These are phyloP conservation scores for Onygenales sp. DNA, from an alignment of 2,329 filamentous ascomycete species.

Conservation along the genomic window DNA sequence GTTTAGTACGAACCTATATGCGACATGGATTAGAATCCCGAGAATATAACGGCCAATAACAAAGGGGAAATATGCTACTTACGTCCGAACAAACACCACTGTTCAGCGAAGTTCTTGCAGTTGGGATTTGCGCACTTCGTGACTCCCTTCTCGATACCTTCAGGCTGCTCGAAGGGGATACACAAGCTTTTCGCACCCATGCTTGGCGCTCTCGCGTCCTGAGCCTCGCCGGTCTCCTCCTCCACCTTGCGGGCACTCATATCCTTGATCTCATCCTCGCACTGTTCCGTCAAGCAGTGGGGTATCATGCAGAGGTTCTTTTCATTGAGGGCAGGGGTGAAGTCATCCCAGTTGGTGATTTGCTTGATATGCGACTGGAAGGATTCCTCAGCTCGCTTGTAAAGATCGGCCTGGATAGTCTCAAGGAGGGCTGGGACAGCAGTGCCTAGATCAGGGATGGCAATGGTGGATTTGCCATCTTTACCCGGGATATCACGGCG, in stretches of 20 bases:
- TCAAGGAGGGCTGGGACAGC: constrained; percentile 75
- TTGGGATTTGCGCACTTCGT: constrained; percentile 90
- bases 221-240: constrained; percentile 52
- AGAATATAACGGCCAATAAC: not conserved
- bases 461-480: constrained; percentile 67
- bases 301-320: constrained; percentile 93
- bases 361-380: constrained; percentile 74
- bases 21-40: not conserved
- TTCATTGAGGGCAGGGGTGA: constrained; percentile 77
- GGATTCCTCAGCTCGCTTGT: constrained; percentile 61
- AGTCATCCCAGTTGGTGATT: constrained; percentile 81
- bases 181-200: constrained; percentile 72
- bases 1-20: constrained; percentile 15
- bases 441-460: constrained; percentile 62
- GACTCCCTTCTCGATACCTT: constrained; percentile 65
- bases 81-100: constrained; percentile 83
- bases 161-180: constrained; percentile 79
- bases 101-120: constrained; percentile 65
- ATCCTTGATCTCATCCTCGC: constrained; percentile 93
- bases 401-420: constrained; percentile 79
- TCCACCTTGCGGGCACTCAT: constrained; percentile 65
- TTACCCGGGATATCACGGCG: constrained; percentile 65
- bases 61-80: constrained; percentile 3
- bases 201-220: constrained; percentile 64
- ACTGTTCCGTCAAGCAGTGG: constrained; percentile 73